Conservation (phyloP, 306 rosid species). For the Quercus ilex region DNA sequence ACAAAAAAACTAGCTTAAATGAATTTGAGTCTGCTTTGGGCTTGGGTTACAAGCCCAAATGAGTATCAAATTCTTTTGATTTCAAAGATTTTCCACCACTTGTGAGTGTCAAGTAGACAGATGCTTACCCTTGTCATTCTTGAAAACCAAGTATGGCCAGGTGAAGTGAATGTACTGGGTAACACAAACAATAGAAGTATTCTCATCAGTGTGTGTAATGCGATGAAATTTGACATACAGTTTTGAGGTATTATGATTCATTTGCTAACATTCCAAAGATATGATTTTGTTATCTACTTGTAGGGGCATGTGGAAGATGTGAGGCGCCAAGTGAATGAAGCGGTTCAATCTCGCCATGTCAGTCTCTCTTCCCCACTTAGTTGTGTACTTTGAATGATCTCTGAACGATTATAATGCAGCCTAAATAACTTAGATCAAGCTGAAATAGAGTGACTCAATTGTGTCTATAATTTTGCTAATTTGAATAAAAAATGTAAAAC, state of each 20-base stretch:
- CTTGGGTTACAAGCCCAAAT: too few relatives aligned
- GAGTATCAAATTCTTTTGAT: neutral
- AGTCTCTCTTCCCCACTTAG: slow-evolving; percentile 41
- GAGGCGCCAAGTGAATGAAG: slow-evolving; percentile 88
- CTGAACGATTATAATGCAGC: neutral
- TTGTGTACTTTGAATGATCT: slow-evolving; percentile 12
- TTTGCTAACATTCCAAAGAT: neutral
- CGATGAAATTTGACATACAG: neutral
- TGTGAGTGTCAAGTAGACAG: too few relatives aligned
- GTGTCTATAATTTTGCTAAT: neutral
- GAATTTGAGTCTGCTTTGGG: neutral
- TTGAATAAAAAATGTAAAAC: neutral
- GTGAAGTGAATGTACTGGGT: neutral
- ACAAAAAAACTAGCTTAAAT: neutral
- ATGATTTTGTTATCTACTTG: slow-evolving; percentile 34
- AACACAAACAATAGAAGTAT: neutral
- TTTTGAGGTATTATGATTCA: neutral
- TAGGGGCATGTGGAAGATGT: slow-evolving; percentile 92
- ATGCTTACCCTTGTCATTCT: neutral
- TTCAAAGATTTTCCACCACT: neutral
- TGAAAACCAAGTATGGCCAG: neutral
- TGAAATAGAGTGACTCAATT: neutral
- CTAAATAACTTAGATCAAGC: slow-evolving; percentile 13
- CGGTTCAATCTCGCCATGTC: slow-evolving; percentile 87
- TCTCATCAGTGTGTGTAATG: neutral